Percentiles rank a stretch among this genome's conserved stretches.
These are phyloP conservation scores for Agrocybe pediades DNA, from an alignment of 768 basidiomycete genomes.

Conservation along the genomic window DNA sequence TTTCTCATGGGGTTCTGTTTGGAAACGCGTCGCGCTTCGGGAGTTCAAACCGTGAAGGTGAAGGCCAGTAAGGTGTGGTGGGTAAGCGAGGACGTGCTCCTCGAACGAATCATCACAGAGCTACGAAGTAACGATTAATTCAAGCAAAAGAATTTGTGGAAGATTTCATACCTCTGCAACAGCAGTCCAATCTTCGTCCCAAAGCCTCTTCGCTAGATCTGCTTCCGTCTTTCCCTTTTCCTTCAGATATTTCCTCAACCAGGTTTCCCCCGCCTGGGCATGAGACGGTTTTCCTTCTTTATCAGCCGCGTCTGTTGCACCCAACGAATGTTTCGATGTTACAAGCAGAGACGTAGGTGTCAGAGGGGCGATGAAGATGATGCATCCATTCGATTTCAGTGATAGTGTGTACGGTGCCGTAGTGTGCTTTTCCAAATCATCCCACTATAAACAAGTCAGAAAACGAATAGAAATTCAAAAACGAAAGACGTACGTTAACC, in stretches of 20 bases:
- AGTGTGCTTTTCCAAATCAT: constrained; percentile 67
- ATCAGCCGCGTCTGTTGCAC: constrained; percentile 41
- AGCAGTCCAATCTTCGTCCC: constrained; percentile 85
- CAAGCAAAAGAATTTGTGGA: neutral
- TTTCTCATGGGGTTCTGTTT: constrained; percentile 61
- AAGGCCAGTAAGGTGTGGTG: constrained; percentile 81
- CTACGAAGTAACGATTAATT: constrained; percentile 39
- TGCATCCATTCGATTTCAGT: constrained; percentile 94
- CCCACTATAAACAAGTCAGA: constrained; percentile 57
- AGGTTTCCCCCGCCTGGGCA: constrained; percentile 80
- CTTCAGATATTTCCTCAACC: constrained; percentile 74
- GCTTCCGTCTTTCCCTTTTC: constrained; percentile 65
- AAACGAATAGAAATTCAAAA: constrained; percentile 3
- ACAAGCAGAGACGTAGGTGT: constrained; percentile 74
- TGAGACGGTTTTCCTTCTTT: constrained; percentile 51
- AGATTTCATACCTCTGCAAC: constrained; percentile 75
- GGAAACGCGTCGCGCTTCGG: constrained; percentile 60
- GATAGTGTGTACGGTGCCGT: constrained; percentile 81
- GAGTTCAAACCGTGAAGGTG: constrained; percentile 92
- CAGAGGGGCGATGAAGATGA: constrained; percentile 92
- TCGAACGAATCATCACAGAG: constrained; percentile 98
- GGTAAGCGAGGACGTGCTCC: constrained; percentile 90
- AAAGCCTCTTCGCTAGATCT: constrained; percentile 73
- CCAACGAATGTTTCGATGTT: constrained; percentile 92
- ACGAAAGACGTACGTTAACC: constrained; percentile 69